Conservation (phyloP, 192 early-diverging fungal species). For the Funneliformis geosporum region DNA sequence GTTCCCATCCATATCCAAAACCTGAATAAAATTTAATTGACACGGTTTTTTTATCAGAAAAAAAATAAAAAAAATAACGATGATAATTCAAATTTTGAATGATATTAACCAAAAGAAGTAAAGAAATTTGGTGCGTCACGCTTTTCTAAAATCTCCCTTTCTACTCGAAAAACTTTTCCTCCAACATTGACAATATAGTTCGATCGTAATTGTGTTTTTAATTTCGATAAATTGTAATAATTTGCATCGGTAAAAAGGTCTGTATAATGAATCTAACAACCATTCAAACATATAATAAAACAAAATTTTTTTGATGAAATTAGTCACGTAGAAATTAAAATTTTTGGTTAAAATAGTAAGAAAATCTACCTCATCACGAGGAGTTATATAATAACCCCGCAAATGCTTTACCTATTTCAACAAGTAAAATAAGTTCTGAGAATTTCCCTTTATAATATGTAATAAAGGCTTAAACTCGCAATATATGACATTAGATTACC, state of each 20-base stretch:
- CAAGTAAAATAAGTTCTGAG: neutral
- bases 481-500: neutral
- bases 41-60: neutral
- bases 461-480: neutral
- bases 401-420: constrained; percentile 44
- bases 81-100: constrained; percentile 27
- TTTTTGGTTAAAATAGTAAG: constrained; percentile 26
- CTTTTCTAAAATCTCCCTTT: constrained; percentile 48
- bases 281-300: neutral
- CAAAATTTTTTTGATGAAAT: neutral
- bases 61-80: neutral
- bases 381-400: constrained; percentile 54
- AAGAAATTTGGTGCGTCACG: constrained; percentile 49
- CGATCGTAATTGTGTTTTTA: constrained; percentile 35
- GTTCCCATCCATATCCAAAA: constrained; percentile 24
- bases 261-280: constrained; percentile 41
- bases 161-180: constrained; percentile 52
- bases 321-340: constrained; percentile 3
- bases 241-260: constrained; percentile 39
- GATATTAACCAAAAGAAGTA: constrained; percentile 36
- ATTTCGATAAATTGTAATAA: constrained; percentile 40
- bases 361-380: constrained; percentile 44
- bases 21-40: neutral
- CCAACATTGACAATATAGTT: constrained; percentile 52
- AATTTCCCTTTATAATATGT: neutral